Base-by-base conservation (phyloP, 1,284 basidiomycete species). In the Boletus smithii region DNA sequence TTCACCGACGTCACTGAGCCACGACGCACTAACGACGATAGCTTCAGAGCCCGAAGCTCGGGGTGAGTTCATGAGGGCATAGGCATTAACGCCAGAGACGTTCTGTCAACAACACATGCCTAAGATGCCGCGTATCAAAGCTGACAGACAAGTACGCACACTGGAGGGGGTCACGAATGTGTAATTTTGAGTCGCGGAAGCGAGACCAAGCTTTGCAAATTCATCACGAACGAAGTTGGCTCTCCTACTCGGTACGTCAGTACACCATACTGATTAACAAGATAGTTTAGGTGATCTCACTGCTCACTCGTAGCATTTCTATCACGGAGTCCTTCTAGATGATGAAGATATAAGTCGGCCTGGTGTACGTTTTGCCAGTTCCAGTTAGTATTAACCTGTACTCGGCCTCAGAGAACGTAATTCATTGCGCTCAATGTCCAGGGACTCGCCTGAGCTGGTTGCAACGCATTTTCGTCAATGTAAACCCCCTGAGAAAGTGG, bases 381-480 rank as follows among this genome's bases (percentile, higher is more conserved):
- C 83, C 86, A 97, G 59, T 91, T 83, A 10, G 88, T 90, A 48
- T 82, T 88, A 20, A 94, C 91, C 91, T 95, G 53, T n/a, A 23
- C 13, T 17, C 17, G 20, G 34, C n/a, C 31, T 54, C 40, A 45
- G 18, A 14, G 30, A 10, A 26, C 1, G 30, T 7, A 14, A 8
- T 23, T 10, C 2, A 1, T 22, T 26, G 16, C 0, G 20, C 29
- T 34, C 6, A 16, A 33, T 20, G 22, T 40, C 11, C 39, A n/a
- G n/a, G 58, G 70, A 46, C 51, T 46, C 55, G 92, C 92, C 72
- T 94, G 90, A 3, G 80, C 85, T 5, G 95, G 93, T 61, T 92
- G 89, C 22, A 97, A 71, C 0, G 95, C 94, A 66, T 97, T 95
- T 71, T 97, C 94, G 63, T 95, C 91, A 38, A 94, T 86, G 63